Percentiles rank a stretch among this genome's conserved stretches.
Evolutionary conservation across 768 basidiomycete species (phyloP).

Genomic region (Lactarius sanguifluus): DNA sequence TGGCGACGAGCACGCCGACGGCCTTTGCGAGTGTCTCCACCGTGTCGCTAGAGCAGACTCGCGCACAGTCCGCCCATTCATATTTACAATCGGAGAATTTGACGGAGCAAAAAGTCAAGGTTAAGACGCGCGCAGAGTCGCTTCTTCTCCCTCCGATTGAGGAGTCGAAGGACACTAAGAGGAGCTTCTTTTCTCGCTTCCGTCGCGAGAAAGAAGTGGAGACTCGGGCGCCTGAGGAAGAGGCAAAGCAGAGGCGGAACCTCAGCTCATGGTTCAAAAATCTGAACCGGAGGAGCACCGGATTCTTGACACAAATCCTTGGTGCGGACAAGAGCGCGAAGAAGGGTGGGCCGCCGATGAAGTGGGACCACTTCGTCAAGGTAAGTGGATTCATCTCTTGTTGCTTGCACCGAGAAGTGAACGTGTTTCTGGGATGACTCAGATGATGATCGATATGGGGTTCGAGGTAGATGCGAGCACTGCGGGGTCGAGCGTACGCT

Average conservation of each 20-base stretch:
- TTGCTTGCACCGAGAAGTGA: background rate
- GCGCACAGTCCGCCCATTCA: conserved; percentile 68
- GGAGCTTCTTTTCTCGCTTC: conserved; percentile 55
- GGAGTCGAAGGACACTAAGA: conserved; percentile 39
- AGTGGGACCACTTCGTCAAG: conserved; percentile 39
- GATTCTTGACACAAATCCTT: conserved; percentile 30
- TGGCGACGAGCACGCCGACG: conserved; percentile 29
- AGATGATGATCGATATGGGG: conserved; percentile 37
- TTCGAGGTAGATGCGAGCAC: conserved; percentile 35
- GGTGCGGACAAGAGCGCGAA: conserved; percentile 30
- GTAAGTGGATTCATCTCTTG: conserved; percentile 18
- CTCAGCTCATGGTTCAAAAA: conserved; percentile 27
- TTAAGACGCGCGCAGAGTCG: conserved; percentile 67
- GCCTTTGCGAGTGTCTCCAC: conserved; percentile 39
- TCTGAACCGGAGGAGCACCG: conserved; percentile 30
- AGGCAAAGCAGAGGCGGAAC: conserved; percentile 40
- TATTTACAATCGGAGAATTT: conserved; percentile 59
- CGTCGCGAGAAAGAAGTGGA: conserved; percentile 40
- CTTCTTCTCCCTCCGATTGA: conserved; percentile 49
- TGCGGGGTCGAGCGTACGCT: conserved; percentile 37
- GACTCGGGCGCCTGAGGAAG: conserved; percentile 21
- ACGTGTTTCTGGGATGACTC: background rate
- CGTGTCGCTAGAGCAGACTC: conserved; percentile 42
- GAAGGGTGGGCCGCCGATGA: conserved; percentile 33
- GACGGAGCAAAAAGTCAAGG: conserved; percentile 54